Conservation (phyloP, 441 rosid species). For the Dalechampia spathulata region DNA sequence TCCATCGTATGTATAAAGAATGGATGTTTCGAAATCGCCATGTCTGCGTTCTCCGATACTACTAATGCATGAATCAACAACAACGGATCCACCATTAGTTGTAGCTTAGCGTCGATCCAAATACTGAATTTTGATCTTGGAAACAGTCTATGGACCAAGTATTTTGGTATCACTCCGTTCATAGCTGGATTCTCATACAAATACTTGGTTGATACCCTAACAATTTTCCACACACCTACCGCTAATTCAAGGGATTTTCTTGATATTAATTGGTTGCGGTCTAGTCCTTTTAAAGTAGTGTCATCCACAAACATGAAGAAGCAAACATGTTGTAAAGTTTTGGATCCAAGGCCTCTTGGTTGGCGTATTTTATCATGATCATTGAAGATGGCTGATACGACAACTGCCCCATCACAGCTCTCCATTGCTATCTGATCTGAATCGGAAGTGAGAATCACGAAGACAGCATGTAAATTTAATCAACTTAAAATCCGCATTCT, state of each 20-base stretch:
- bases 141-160: constrained; percentile 69
- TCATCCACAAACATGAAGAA: constrained; percentile 90
- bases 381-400: constrained; percentile 83
- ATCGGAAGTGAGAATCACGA: not conserved
- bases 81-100: constrained; percentile 73
- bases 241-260: constrained; percentile 16
- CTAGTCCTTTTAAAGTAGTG: constrained; percentile 43
- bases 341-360: constrained; percentile 68
- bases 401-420: constrained; percentile 58
- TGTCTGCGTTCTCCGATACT: constrained; percentile 44
- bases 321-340: constrained; percentile 45
- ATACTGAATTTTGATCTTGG: constrained; percentile 77
- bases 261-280: constrained; percentile 37
- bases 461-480: not conserved
- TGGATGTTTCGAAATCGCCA: constrained; percentile 79
- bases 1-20: constrained; percentile 67
- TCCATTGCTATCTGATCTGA: constrained; percentile 72
- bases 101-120: constrained; percentile 86
- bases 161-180: constrained; percentile 84
- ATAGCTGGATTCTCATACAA: constrained; percentile 62
- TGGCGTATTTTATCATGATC: constrained; percentile 88
- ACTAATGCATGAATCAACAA: constrained; percentile 65
- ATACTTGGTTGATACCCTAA: constrained; percentile 29
- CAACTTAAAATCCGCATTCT: not conserved
- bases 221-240: constrained; percentile 70